Conservation (phyloP, 176 grass and related monocot species). For the Echinochloa phyllopogon region DNA sequence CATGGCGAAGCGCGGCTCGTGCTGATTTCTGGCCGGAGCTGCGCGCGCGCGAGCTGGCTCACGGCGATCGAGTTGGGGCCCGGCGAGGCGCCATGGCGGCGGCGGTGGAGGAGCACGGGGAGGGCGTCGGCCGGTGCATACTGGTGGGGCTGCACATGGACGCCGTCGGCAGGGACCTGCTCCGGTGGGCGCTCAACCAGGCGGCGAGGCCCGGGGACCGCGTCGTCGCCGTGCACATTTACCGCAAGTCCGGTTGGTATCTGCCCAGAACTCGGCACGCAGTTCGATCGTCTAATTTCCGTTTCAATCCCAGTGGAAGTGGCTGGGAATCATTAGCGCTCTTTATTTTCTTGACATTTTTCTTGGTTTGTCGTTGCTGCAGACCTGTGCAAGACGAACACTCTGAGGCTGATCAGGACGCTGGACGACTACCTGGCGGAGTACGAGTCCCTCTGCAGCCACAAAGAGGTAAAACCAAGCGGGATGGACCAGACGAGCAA, state of each 20-base stretch:
- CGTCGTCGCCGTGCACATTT: constrained; percentile 86
- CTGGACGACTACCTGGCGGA: constrained; percentile 79
- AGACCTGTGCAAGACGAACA: constrained; percentile 77
- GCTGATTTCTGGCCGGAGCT: constrained; percentile 19
- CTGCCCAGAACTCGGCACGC: not conserved
- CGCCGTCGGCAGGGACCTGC: constrained; percentile 74
- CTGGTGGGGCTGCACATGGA: constrained; percentile 90
- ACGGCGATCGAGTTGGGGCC: not conserved
- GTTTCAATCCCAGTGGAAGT: not conserved
- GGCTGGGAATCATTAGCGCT: not conserved
- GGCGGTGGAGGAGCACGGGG: constrained; percentile 49
- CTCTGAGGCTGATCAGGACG: constrained; percentile 72
- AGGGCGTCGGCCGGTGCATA: constrained; percentile 62
- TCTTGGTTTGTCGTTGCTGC: not conserved
- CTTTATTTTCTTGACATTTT: not conserved
- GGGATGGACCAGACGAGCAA: not conserved
- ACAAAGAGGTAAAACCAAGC: constrained; percentile 68
- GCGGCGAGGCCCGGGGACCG: constrained; percentile 70
- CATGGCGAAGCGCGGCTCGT: not conserved
- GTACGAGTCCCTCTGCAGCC: constrained; percentile 70
- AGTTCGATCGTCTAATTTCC: constrained; percentile 1
- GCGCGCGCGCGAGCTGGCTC: not conserved
- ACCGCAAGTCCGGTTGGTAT: constrained; percentile 78
- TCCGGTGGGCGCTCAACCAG: constrained; percentile 70
- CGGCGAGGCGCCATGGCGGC: constrained; percentile 27